Evolutionary conservation across 805 yeast genomes (phyloP), one percentile per base, ranked within the genome.

Genomic region (Metschnikowia similis): DNA sequence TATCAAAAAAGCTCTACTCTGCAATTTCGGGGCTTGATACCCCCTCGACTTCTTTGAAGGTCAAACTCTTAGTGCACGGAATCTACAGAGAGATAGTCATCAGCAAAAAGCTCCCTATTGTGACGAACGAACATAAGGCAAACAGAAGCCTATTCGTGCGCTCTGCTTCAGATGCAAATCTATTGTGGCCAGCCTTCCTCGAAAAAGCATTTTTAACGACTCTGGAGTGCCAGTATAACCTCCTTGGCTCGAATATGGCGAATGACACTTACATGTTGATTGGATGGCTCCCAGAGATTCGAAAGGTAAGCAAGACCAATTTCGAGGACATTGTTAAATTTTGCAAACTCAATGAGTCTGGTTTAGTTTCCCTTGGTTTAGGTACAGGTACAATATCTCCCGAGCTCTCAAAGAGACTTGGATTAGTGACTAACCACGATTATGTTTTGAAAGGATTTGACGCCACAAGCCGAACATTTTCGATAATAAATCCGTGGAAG

Each of bases 191-290:
- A 0, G 85, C 88, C 0, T 56, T 88, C n/a, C 55, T 87, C 1
- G 96, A 90, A 63, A 83, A 86, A 57, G 94, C 95, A 0, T 86
- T 81, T 59, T 67, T 89, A 51, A 80, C 80, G 56, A 62, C 85
- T 0, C 65, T 75, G 66, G 80, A 82, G 1, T 67, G 70, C 2
- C 85, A 89, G 3, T 85, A 85, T 57, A 70, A 70, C n/a, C 79
- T 82, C 42, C 59, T 63, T 1, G 97, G 97, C 0, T 88, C 96
- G 0, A 88, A 89, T 61, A 80, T 87, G 59, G 85, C 86, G 2
- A 69, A 76, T 11, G 96, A 87, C 59, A 77, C 87, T 0, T 87
- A 69, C 57, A 65, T 81, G 38, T 56, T 90, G 2, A 72, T 83
- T 2, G 89, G 91, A 1, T 89, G 87, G 84, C 62, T 85, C 6